A percentile compares a stretch with the other conserved stretches of the same genome.
Evolutionary conservation across 2,329 filamentous ascomycete species (phyloP).

Genomic region (Diaporthe amygdali): DNA sequence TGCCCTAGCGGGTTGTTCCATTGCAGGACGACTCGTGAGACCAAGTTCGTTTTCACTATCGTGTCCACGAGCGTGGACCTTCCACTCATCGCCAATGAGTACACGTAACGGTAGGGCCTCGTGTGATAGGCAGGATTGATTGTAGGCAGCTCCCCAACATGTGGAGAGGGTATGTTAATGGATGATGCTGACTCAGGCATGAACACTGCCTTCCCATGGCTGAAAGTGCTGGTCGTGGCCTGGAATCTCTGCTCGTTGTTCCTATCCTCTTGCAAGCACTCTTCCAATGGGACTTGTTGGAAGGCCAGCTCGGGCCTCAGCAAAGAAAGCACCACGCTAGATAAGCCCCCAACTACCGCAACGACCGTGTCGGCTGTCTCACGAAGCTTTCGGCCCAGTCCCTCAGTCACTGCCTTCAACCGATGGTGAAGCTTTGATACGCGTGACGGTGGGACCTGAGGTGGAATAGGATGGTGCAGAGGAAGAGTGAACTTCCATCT

Average conservation of each 20-base stretch:
- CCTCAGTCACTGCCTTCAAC: not conserved
- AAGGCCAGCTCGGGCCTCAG: not conserved
- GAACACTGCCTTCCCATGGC: not conserved
- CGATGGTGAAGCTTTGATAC: not conserved
- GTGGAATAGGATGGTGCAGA: not conserved
- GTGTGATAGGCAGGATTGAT: constrained; percentile 65
- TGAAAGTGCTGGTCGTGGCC: too few relatives aligned
- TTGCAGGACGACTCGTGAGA: constrained; percentile 53
- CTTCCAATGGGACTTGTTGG: not conserved
- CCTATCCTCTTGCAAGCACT: not conserved
- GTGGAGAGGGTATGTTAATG: constrained; percentile 55
- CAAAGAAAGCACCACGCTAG: not conserved
- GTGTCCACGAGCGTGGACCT: constrained; percentile 66
- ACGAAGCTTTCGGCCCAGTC: not conserved
- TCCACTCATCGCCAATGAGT: constrained; percentile 61
- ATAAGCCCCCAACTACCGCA: not conserved
- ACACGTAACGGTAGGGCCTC: constrained; percentile 64
- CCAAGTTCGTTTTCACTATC: constrained; percentile 69
- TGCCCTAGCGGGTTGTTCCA: constrained; percentile 66
- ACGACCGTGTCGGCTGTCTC: not conserved
- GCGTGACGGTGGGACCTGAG: not conserved
- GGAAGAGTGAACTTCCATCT: constrained; percentile 50
- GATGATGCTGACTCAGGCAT: not conserved
- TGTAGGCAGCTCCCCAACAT: constrained; percentile 67
- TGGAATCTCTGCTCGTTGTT: too few relatives aligned